Percentiles rank a stretch among this genome's conserved stretches.
Conservation (phyloP, 441 rosid genomes). For the Erodium texanum region DNA sequence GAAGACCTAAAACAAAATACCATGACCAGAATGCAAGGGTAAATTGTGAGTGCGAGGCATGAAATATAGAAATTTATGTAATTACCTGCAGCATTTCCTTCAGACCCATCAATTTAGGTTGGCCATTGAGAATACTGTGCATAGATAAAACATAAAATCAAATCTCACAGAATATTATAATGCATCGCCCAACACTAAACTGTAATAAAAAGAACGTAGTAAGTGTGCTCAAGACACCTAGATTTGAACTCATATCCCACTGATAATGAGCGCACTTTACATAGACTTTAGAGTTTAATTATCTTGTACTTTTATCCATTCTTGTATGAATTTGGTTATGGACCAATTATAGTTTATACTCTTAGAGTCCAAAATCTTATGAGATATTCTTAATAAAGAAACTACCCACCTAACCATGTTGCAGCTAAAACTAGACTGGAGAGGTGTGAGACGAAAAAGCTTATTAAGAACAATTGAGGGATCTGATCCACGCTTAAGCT, state of each 20-base stretch:
- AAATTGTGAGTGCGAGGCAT: not conserved
- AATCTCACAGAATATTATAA: not conserved
- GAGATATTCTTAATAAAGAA: not conserved
- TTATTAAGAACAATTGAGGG: slow-evolving; percentile 74
- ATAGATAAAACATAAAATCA: slow-evolving; percentile 11
- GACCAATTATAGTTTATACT: no score
- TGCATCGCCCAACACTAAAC: not conserved
- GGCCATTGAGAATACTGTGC: slow-evolving; percentile 73
- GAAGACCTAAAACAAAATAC: not conserved
- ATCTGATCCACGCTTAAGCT: slow-evolving; percentile 84
- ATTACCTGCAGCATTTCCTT: slow-evolving; percentile 85
- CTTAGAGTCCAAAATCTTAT: no score
- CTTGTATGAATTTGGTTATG: no score
- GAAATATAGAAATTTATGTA: slow-evolving; percentile 6
- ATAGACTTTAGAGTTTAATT: not conserved
- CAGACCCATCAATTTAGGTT: slow-evolving; percentile 84
- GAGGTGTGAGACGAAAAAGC: slow-evolving; percentile 81
- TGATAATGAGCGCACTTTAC: not conserved
- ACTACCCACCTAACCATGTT: slow-evolving; percentile 88
- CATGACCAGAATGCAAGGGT: not conserved
- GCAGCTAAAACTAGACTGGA: slow-evolving; percentile 93
- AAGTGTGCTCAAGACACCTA: not conserved
- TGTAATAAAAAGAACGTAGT: not conserved
- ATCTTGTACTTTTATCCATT: no score
- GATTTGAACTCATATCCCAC: no score